Percentiles rank a stretch among this genome's conserved stretches.
phyloP scores from a whole-genome alignment of 345 rosid species.

The Ailanthus altissimus region DNA sequence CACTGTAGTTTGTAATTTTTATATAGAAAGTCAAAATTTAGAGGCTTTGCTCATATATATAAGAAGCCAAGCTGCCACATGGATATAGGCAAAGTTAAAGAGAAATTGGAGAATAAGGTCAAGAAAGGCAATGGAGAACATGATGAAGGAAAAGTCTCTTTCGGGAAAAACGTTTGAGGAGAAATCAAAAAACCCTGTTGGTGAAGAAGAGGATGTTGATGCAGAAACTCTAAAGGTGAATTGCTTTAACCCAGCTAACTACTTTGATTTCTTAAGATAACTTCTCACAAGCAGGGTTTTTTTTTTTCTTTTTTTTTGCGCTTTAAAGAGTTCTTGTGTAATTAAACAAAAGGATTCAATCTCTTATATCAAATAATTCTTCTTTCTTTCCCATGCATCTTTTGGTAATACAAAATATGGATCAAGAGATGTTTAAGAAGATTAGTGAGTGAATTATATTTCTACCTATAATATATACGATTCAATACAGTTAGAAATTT shows the following conservation, averaged over 20 bases:
- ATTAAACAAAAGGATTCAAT: background rate
- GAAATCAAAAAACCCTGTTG: background rate
- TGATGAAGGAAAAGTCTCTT: background rate
- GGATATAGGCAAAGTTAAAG: background rate
- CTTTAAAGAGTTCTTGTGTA: background rate
- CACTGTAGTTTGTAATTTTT: constrained; percentile 4
- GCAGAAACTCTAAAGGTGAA: constrained; percentile 5
- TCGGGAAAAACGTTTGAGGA: background rate
- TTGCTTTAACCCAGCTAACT: background rate
- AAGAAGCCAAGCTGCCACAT: constrained; percentile 5
- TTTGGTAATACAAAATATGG: background rate
- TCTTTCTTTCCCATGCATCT: background rate
- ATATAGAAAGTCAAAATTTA: constrained; percentile 17
- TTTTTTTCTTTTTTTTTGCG: background rate
- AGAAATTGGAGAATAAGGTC: background rate
- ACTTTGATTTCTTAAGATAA: background rate
- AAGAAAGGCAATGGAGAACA: constrained; percentile 3
- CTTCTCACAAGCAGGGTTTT: background rate
- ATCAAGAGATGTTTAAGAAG: too few species aligned
- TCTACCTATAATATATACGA: background rate
- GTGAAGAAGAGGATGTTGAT: constrained; percentile 14
- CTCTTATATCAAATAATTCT: background rate
- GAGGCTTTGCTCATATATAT: background rate
- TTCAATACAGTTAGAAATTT: background rate
- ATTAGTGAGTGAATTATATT: background rate